These are phyloP conservation scores for Limtongozyma cylindracea DNA, from an alignment of 805 yeast species.

Conservation along the genomic window DNA sequence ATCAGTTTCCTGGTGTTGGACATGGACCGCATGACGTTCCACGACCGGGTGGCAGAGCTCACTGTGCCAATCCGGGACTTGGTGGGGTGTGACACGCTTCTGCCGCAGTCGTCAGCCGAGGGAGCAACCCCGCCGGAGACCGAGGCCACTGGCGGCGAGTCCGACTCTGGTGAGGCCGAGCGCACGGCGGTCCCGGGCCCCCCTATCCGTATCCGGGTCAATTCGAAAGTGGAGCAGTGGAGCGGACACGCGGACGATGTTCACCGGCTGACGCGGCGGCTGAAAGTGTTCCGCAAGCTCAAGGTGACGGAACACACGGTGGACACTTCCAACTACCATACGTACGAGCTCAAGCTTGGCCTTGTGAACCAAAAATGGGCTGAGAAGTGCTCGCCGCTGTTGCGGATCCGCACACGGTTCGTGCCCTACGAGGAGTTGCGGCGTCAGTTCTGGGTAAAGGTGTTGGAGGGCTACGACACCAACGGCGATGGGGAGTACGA, in stretches of 20 bases:
- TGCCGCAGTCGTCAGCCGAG: no score
- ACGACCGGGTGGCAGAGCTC: slow-evolving; percentile 58
- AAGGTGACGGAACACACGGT: no score
- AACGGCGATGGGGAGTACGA: slow-evolving; percentile 16
- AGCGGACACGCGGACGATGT: slow-evolving; percentile 8
- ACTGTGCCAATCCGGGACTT: slow-evolving; percentile 28
- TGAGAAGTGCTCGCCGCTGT: slow-evolving; percentile 19
- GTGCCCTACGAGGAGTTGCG: slow-evolving; percentile 40
- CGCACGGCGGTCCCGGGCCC: no score
- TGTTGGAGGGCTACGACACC: slow-evolving; percentile 26
- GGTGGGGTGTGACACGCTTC: no score
- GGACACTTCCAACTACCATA: slow-evolving; percentile 15
- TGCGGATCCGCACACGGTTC: slow-evolving; percentile 37
- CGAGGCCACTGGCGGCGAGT: no score
- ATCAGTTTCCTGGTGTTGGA: slow-evolving; percentile 58
- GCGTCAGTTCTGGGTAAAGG: slow-evolving; percentile 41
- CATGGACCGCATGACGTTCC: slow-evolving; percentile 59
- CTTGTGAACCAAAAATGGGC: slow-evolving; percentile 9
- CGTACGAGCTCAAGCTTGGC: slow-evolving; percentile 12
- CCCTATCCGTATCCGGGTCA: no score
- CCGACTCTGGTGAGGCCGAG: no score
- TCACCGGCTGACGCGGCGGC: slow-evolving; percentile 8
- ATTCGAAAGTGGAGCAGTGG: no score
- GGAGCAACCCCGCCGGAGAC: no score
- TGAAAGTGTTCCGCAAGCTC: slow-evolving; percentile 8